A percentile compares a stretch with the other conserved stretches of the same genome.
These are phyloP conservation scores for Onygena corvina DNA, from an alignment of 2,329 filamentous ascomycete genomes.

Conservation along the genomic window DNA sequence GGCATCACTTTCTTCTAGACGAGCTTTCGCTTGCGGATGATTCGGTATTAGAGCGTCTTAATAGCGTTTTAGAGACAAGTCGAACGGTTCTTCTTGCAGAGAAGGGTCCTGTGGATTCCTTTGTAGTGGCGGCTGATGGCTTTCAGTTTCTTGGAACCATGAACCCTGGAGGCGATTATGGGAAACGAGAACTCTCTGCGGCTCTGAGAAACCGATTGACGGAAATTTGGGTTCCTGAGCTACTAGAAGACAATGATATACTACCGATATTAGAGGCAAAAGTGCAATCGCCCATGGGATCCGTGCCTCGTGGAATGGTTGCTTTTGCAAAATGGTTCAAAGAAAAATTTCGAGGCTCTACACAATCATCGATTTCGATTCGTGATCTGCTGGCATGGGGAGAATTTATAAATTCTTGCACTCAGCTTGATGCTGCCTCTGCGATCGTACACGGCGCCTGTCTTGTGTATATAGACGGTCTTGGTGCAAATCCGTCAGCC, in stretches of 20 bases:
- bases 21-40: slow-evolving; percentile 97
- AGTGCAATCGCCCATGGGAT: slow-evolving; percentile 44
- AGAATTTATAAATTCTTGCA: slow-evolving; percentile 68
- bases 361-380: slow-evolving; percentile 70
- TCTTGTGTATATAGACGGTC: slow-evolving; percentile 88
- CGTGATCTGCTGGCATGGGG: slow-evolving; percentile 90
- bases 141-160: slow-evolving; percentile 98
- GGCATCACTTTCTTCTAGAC: slow-evolving; percentile 84
- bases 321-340: slow-evolving; percentile 92
- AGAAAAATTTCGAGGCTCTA: slow-evolving; percentile 60
- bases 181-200: slow-evolving; percentile 92
- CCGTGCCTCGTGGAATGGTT: slow-evolving; percentile 59
- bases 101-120: slow-evolving; percentile 75
- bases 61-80: slow-evolving; percentile 86
- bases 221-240: slow-evolving; percentile 91
- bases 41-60: slow-evolving; percentile 87
- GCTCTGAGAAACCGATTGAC: slow-evolving; percentile 93
- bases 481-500: slow-evolving; percentile 88
- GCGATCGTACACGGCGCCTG: slow-evolving; percentile 71
- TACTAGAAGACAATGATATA: slow-evolving; percentile 76
- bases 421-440: slow-evolving; percentile 38
- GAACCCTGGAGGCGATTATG: slow-evolving; percentile 98
- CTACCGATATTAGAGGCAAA: slow-evolving; percentile 75
- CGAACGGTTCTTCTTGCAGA: slow-evolving; percentile 81
- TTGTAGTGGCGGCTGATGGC: slow-evolving; percentile 59